These are phyloP conservation scores for Tieghemiomyces parasiticus DNA, from an alignment of 192 early-diverging fungal genomes.

Conservation along the genomic window DNA sequence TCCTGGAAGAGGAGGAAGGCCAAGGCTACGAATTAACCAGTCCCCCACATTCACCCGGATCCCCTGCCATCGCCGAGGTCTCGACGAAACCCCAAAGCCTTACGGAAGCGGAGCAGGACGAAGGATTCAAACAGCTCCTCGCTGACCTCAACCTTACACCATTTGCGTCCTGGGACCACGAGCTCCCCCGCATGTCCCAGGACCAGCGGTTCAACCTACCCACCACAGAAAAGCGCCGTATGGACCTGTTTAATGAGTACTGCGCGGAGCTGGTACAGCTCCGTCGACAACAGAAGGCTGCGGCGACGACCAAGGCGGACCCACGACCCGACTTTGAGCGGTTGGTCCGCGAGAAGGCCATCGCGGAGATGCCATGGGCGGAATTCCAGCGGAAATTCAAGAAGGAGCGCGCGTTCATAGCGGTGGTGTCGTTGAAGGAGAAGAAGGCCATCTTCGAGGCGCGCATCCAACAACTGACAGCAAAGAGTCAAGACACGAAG, in stretches of 20 bases:
- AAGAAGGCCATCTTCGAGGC: neutral
- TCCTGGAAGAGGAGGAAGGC: neutral
- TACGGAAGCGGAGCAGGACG: neutral
- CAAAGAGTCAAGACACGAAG: neutral
- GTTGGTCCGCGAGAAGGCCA: neutral
- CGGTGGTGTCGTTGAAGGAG: neutral
- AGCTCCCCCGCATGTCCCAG: neutral
- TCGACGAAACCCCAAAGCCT: neutral
- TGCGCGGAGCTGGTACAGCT: neutral
- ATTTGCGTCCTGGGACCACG: neutral
- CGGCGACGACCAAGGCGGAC: too few relatives aligned
- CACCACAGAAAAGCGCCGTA: neutral
- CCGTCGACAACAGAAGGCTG: neutral
- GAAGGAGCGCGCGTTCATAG: neutral
- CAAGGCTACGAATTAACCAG: too few relatives aligned
- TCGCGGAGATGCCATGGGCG: neutral
- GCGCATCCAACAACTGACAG: neutral
- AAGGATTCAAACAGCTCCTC: neutral
- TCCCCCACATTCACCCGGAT: too few relatives aligned
- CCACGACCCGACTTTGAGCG: neutral
- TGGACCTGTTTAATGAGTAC: constrained; percentile 8
- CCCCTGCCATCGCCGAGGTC: neutral
- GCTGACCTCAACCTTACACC: neutral
- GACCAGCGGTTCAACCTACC: neutral
- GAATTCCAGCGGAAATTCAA: neutral